Percentiles rank a stretch among this genome's conserved stretches.
Conservation (phyloP, 1,284 basidiomycete species). For the Ceratobasidium sp. region DNA sequence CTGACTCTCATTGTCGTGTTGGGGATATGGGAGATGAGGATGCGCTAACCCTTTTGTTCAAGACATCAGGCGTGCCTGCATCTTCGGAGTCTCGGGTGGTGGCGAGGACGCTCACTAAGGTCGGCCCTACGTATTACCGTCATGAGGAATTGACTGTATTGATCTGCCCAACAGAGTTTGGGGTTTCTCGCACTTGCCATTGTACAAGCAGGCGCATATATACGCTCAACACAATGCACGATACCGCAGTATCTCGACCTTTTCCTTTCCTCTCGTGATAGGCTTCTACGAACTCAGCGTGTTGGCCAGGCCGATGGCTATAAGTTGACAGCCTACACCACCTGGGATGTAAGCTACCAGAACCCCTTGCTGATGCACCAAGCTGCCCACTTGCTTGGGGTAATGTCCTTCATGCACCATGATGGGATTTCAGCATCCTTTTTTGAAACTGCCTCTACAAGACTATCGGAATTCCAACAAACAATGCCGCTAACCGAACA, state of each 20-base stretch:
- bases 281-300: too few species aligned
- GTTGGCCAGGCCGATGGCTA: not conserved
- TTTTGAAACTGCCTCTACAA: not conserved
- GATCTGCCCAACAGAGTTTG: not conserved
- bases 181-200: slow-evolving; percentile 11
- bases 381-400: not conserved
- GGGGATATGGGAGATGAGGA: too few species aligned
- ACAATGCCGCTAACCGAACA: not conserved
- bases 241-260: not conserved
- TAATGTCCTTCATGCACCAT: slow-evolving; percentile 1
- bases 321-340: not conserved
- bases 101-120: too few species aligned
- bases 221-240: not conserved
- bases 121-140: too few species aligned
- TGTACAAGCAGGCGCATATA: slow-evolving; percentile 17
- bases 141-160: not conserved
- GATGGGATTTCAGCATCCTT: not conserved
- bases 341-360: not conserved
- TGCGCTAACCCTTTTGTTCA: too few species aligned
- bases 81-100: too few species aligned
- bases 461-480: not conserved
- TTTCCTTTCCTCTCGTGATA: not conserved
- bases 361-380: not conserved
- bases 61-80: too few species aligned
- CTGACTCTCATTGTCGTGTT: not conserved